Conservation (phyloP, 768 basidiomycete genomes). For the Pisolithus sp. region DNA sequence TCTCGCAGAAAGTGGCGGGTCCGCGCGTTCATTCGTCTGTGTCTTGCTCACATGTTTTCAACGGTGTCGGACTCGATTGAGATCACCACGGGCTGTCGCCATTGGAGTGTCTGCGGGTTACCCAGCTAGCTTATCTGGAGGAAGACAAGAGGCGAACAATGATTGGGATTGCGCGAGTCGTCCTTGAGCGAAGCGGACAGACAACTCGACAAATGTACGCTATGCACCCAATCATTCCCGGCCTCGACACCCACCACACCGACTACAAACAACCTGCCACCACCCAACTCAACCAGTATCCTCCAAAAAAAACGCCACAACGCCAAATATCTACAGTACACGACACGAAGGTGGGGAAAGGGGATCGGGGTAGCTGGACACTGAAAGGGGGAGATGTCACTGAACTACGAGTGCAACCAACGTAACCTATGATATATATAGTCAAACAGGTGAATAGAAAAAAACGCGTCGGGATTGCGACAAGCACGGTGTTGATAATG, state of each 20-base stretch:
- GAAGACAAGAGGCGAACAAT: not conserved
- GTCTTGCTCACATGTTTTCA: no score
- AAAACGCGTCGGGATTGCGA: conserved; percentile 6
- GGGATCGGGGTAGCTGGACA: conserved; percentile 4
- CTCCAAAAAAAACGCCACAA: conserved; percentile 4
- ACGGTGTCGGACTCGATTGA: no score
- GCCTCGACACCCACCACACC: conserved; percentile 3
- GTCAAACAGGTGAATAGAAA: conserved; percentile 12
- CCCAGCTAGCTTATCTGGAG: not conserved
- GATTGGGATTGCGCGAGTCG: not conserved
- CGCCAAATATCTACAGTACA: conserved; percentile 10
- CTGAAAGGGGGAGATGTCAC: conserved; percentile 11
- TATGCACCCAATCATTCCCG: conserved; percentile 4
- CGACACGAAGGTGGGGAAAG: conserved; percentile 9
- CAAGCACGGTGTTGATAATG: not conserved
- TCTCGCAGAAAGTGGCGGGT: not conserved
- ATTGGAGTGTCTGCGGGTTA: no score
- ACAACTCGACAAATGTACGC: conserved; percentile 1
- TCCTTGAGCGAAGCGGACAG: not conserved
- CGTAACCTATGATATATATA: conserved; percentile 29
- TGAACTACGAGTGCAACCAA: conserved; percentile 13
- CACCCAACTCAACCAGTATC: conserved; percentile 7
- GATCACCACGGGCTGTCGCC: no score
- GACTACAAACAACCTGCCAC: conserved; percentile 9
- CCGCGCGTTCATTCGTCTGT: no score